A percentile compares a stretch with the other conserved stretches of the same genome.
Evolutionary conservation across 2,329 filamentous ascomycete genomes (phyloP).

Genomic region (Aspergillus carbonarius): DNA sequence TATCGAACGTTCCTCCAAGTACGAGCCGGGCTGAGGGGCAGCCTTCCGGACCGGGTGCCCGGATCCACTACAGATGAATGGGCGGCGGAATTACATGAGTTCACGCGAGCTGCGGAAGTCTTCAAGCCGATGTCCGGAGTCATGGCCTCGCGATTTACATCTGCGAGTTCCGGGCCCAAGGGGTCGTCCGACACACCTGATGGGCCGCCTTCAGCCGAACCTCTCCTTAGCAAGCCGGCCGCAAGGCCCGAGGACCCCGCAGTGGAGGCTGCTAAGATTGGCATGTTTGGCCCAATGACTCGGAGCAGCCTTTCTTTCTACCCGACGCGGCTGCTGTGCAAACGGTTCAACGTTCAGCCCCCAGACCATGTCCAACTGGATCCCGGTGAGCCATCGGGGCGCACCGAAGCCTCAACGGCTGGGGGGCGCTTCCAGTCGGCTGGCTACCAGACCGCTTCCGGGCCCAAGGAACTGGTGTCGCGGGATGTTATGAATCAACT

Average conservation of each 20-base stretch:
- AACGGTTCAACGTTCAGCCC: slow-evolving; percentile 84
- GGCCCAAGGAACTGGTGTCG: slow-evolving; percentile 50
- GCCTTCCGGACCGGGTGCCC: slow-evolving; percentile 57
- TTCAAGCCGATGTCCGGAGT: slow-evolving; percentile 90
- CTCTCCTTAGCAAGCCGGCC: slow-evolving; percentile 49
- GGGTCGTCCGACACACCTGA: slow-evolving; percentile 39
- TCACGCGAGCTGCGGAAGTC: slow-evolving; percentile 69
- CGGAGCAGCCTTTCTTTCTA: slow-evolving; percentile 69
- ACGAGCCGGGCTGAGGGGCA: slow-evolving; percentile 62
- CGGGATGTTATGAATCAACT: slow-evolving; percentile 57
- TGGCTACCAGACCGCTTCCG: slow-evolving; percentile 32
- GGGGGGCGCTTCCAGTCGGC: slow-evolving; percentile 33
- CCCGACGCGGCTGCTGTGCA: slow-evolving; percentile 84
- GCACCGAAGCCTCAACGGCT: slow-evolving; percentile 23
- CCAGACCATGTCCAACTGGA: slow-evolving; percentile 67
- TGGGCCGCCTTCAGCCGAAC: slow-evolving; percentile 24
- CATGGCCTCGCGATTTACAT: slow-evolving; percentile 93
- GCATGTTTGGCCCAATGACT: slow-evolving; percentile 92
- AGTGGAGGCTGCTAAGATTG: slow-evolving; percentile 80
- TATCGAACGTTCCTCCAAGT: slow-evolving; percentile 81
- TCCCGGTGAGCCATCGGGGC: slow-evolving; percentile 40
- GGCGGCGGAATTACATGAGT: slow-evolving; percentile 76
- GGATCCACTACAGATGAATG: slow-evolving; percentile 67
- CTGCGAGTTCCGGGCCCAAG: slow-evolving; percentile 45
- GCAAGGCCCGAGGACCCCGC: slow-evolving; percentile 71